A percentile compares a stretch with the other conserved stretches of the same genome.
Conservation (phyloP, 1,139 yeast species). For the Pichia sp. region DNA sequence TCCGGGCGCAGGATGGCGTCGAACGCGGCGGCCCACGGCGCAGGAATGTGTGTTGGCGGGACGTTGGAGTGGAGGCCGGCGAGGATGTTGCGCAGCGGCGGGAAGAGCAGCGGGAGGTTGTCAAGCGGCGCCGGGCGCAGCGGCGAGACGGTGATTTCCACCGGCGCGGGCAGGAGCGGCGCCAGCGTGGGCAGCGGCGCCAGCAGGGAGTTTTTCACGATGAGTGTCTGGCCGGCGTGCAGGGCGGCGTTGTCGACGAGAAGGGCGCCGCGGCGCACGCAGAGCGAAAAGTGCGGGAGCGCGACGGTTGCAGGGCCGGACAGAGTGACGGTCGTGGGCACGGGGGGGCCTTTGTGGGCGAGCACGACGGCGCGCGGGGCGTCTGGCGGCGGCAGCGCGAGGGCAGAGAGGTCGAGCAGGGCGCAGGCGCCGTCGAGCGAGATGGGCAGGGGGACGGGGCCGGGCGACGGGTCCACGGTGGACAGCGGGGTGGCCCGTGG, state of each 20-base stretch:
- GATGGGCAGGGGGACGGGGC: not conserved
- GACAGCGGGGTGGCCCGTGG: constrained; percentile 4
- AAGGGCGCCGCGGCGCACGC: not conserved
- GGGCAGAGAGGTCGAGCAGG: not conserved
- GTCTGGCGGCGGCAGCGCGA: too few species aligned
- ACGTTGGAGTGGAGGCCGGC: not conserved
- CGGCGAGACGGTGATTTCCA: not conserved
- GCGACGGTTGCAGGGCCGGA: not conserved
- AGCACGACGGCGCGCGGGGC: not conserved
- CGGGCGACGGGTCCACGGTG: too few species aligned
- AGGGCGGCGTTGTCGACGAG: not conserved
- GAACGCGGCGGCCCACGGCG: not conserved
- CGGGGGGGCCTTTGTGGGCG: not conserved
- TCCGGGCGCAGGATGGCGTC: not conserved
- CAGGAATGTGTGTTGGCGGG: not conserved
- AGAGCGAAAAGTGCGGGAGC: not conserved
- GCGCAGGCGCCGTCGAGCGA: not conserved
- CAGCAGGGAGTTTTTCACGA: not conserved
- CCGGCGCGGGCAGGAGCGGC: not conserved
- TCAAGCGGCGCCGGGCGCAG: not conserved
- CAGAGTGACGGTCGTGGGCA: not conserved
- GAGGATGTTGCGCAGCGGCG: not conserved
- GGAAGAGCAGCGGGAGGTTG: not conserved
- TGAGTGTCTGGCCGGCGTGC: not conserved
- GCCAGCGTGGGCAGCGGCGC: not conserved